Evolutionary conservation across 805 yeast species (phyloP), one percentile per base, ranked within the genome.

Genomic region (Lachancea fermentati): DNA sequence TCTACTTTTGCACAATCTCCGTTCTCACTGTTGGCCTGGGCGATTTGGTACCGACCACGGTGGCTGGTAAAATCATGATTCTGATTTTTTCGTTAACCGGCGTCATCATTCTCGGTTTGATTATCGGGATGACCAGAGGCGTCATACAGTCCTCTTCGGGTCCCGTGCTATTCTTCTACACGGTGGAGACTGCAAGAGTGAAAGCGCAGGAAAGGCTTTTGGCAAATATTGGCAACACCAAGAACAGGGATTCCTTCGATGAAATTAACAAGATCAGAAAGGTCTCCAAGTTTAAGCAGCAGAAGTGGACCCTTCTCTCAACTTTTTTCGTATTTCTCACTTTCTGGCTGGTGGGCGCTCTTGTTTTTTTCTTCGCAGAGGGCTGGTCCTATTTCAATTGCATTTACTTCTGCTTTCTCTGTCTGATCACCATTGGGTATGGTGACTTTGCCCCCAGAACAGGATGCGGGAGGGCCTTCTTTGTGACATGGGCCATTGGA

Each of bases 11-110:
- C 50, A 73, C 76, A 8, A 87, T 84, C 1, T 79, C 94, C 0
- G 65, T 82, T 30, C 65, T 85, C 35, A 88, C 96, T 1, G 73
- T 88, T 19, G 96, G 96, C 0, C 66, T 81, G 13, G 96, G 96
- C 29, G 93, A 84, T 50, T 68, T 81, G 25, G 65, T 71, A 0
- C 89, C 95, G 0, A 28, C 42, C 0, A 60, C 72, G 1, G 63
- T 69, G 2, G 76, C 78, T 1, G 71, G 82, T 0, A 75, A 76
- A 54, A 80, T 79, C 0, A 61, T 84, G 45, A 66, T 74, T 1
- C 64, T 87, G 37, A 57, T 82, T 2, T 85, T 78, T 62, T 76
- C 93, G 4, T 58, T 84, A 13, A 60, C 76, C 11, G 96, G 95
- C 0, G 75, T 88, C 14, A 59, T 88, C 24, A 64, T 80, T 19